Base-by-base conservation (phyloP, 176 grass and related monocot genomes). In the Ensete ventricosum region DNA sequence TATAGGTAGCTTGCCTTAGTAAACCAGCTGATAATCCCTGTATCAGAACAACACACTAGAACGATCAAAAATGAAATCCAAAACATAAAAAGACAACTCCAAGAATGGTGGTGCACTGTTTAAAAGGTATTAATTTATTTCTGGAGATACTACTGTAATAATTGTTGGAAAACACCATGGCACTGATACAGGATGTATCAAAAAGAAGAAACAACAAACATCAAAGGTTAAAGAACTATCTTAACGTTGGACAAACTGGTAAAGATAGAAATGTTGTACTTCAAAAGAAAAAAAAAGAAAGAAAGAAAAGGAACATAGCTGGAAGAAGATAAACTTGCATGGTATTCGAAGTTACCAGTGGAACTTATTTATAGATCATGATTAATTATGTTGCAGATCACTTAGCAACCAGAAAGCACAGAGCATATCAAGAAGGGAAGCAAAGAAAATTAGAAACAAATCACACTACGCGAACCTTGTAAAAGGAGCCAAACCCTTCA, bases 21-120 rank as follows among this genome's bases (percentile, higher is more conserved):
- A 99, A 86, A 86, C 96, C 96, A 1, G 96, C 96, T 58, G 96
- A 99, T 67, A 99, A 72, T 78, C 96, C 96, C 91, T 99, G 88
- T 13, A 21, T 67, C 54, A 81, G 26, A 75, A 80, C 62, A 82
- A 53, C 23, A 82, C 27, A 79, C 27, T 10, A 79, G 75, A 21
- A 12, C 25, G 66, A 43, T 9, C 19, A 16, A 71, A 69, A n/a
- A 50, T 29, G 2, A 29, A 29, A 43, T 13, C 72, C 11, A 26
- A 27, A 80, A 67, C 0, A 63, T 26, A 50, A 8, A 49, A 49
- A 55, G 2, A n/a, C 22, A 59, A 71, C 25, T 54, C 53, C 1
- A 69, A 49, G 49, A 58, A 52, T 48, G 60, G 64, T 22, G 12
- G 19, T 52, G 64, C 10, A 75, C 50, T 3, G 48, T 34, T 34